Percentiles rank a stretch among this genome's conserved stretches.
Conservation (phyloP, 192 early-diverging fungal genomes). For the Backusella tuberculispora region DNA sequence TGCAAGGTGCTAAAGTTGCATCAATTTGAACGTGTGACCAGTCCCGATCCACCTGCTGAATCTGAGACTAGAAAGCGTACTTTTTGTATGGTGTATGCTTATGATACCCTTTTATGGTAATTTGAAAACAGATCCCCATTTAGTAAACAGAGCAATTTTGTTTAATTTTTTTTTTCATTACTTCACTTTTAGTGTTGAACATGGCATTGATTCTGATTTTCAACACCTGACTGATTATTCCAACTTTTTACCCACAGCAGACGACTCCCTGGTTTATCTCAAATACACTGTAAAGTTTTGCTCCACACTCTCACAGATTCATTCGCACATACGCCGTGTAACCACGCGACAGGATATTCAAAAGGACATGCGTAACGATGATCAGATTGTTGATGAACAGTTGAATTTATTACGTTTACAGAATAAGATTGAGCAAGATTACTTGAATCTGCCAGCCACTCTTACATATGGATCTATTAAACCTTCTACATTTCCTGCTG, state of each 20-base stretch:
- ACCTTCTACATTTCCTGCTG: slow-evolving; percentile 1
- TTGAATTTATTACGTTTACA: slow-evolving; percentile 9
- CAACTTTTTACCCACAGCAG: neutral
- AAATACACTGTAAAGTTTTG: neutral
- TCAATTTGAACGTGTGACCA: slow-evolving; percentile 9
- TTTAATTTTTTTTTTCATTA: neutral
- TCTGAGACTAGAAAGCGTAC: slow-evolving; percentile 24
- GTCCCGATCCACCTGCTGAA: slow-evolving; percentile 1
- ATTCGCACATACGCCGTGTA: slow-evolving; percentile 14
- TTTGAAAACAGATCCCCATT: neutral
- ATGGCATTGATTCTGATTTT: slow-evolving; percentile 4
- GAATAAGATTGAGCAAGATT: slow-evolving; percentile 5
- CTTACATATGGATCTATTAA: neutral
- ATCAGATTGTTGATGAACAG: slow-evolving; percentile 6
- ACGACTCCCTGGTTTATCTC: neutral
- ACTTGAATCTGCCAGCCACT: neutral
- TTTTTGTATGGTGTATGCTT: slow-evolving; percentile 25
- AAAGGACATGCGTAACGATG: neutral
- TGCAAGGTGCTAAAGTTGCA: slow-evolving; percentile 13
- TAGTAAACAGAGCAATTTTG: neutral
- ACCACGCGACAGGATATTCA: slow-evolving; percentile 11
- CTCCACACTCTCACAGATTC: slow-evolving; percentile 14
- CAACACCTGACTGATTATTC: neutral
- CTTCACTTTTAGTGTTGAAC: slow-evolving; percentile 19
- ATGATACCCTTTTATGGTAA: slow-evolving; percentile 26